Conservation (phyloP, 352 stramenopile genomes). For the Phytophthora europaea region DNA sequence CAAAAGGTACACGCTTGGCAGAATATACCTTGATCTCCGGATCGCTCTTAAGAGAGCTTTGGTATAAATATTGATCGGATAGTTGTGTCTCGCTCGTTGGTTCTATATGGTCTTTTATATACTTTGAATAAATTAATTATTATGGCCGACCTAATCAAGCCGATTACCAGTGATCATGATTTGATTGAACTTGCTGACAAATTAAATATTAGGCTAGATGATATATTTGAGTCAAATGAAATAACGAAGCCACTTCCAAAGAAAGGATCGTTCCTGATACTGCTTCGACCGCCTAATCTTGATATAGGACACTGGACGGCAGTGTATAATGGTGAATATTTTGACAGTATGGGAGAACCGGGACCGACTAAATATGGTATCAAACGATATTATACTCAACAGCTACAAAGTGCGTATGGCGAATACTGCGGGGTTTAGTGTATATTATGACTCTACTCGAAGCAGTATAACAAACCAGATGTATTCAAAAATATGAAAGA, state of each 20-base stretch:
- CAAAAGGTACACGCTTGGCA: no score
- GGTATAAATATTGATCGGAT: conserved; percentile 1
- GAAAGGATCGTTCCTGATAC: neutral
- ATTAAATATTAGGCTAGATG: neutral
- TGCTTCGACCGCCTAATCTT: neutral
- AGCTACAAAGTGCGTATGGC: conserved; percentile 6
- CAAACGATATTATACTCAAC: no score
- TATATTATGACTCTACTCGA: conserved; percentile 8
- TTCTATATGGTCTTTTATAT: neutral
- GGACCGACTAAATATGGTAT: neutral
- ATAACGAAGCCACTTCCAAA: no score
- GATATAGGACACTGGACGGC: neutral
- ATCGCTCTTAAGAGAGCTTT: neutral
- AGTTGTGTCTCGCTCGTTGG: no score
- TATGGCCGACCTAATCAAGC: neutral
- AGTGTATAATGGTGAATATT: neutral
- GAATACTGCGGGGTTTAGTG: conserved; percentile 10
- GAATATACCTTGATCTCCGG: neutral
- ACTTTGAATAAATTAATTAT: neutral
- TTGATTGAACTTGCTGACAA: neutral
- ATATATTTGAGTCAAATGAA: neutral
- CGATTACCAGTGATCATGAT: neutral
- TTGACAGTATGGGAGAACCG: neutral
- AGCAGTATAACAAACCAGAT: neutral
- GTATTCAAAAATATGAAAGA: neutral